Base-by-base conservation (phyloP, 768 basidiomycete genomes). In the Tricholoma bakamatsutake region DNA sequence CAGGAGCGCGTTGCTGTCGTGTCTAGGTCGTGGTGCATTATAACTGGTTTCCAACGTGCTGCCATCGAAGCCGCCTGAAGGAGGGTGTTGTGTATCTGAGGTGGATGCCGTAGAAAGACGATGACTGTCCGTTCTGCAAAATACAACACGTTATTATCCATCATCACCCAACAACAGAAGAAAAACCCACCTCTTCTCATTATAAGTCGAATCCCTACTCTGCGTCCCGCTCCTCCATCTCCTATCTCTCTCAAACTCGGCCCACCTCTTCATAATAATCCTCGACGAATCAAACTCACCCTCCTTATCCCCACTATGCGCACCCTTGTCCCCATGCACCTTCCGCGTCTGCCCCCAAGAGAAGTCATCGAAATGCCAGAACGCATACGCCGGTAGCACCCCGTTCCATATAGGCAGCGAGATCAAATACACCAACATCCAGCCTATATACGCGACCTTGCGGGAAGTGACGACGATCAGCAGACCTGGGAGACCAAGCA, bases 251-350 rank as follows among this genome's bases (percentile, higher is more conserved):
- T 98, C 97, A 68, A 97, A 98, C 72, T 98, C 97, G 15, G 85
- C 93, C 96, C 96, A 99, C 39, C 93, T 83, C 78, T 98, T 98
- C 97, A 98, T 98, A 34, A 96, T 89, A 62, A 99, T 98, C 71
- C 95, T 86, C 45, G 85, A 81, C 28, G 94, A 96, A 73, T 99
- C 96, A 64, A 99, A 99, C 67, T 90, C 90, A 68, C 97, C 97
- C 59, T 96, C 93, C 75, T 98, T 99, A 67, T 93, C 95, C 10
- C 89, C 90, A 63, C 93, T 90, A 55, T 80, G 80, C 52, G 63
- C 74, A 35, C 78, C 82, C 62, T 80, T 83, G 64, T 88, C 89
- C 8, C 93, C 93, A 30, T 81, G 78, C 58, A 88, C 73, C 72
- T 83, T 86, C 58, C 97, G 80, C 34, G 97, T 98, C 73, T 94